Evolutionary conservation across 805 yeast species (phyloP), one percentile per base, ranked within the genome.

Genomic region (Saccharomycopsis vini): DNA sequence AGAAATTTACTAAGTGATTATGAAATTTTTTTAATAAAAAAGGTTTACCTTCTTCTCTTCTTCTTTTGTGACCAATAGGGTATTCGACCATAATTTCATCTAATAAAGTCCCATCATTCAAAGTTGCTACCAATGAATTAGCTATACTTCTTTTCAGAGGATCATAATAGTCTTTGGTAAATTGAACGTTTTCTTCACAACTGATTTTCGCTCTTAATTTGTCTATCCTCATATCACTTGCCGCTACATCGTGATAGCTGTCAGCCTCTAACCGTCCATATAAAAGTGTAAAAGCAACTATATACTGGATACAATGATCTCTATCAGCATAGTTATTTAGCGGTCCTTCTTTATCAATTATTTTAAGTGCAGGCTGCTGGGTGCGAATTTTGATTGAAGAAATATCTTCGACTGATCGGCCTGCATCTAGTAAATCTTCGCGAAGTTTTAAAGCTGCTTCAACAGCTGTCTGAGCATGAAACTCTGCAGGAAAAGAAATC

Each of bases 381-480:
- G 80, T 75, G 52, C 72, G 66, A 53, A 75, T 73, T 42, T 66
- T 63, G 44, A 75, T 57, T 16, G 64, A 60, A 53, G 66, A 66
- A 52, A 75, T 73, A 53, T 76, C 79, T 40, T 66, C 66, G 46
- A 61, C 58, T 5, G 72, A 54, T 57, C 66, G 66, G n/a, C 75
- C 75, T 35, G 58, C 44, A 3, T 52, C 54, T 35, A 56, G 52
- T 49, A 75, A 59, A 40, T 57, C 52, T 30, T 54, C 49, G 53
- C 71, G 63, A 12, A 70, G 62, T 12, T 63, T 67, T 58, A 75
- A 54, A 26, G 81, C 73, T 19, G 77, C 77, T 55, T 75, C 81
- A 29, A 67, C 80, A 7, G 81, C 81, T 28, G 81, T 75, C 59
- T 75, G 81, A 7, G 80, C 79, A 56, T 75, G 81, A 59, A 75